Percentiles rank a stretch among this genome's conserved stretches.
These are phyloP conservation scores for Anisodus acutangulus DNA, from an alignment of 257 asterid species.

Conservation along the genomic window DNA sequence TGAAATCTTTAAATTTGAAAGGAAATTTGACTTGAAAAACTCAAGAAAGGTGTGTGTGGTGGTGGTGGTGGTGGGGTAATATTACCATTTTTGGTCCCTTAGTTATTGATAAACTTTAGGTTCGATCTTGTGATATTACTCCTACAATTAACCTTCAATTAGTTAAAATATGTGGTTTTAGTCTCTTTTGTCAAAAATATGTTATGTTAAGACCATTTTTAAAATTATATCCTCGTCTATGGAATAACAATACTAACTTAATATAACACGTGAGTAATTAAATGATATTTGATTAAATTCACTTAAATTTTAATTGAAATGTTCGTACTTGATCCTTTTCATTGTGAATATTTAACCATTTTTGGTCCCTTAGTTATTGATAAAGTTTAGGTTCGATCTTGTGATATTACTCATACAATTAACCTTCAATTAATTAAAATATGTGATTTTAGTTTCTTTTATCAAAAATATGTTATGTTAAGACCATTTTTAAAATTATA, in stretches of 20 bases:
- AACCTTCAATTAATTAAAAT: neutral
- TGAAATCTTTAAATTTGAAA: slow-evolving; percentile 13
- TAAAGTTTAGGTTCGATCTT: no score
- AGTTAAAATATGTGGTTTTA: neutral
- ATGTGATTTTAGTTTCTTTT: neutral
- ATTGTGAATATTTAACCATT: no score
- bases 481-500: no score
- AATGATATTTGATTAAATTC: no score
- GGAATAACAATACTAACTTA: neutral
- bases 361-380: no score
- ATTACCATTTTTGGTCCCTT: no score
- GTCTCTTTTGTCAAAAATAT: neutral
- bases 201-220: neutral
- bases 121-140: neutral
- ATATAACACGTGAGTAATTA: neutral
- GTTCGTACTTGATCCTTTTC: no score
- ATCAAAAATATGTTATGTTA: neutral
- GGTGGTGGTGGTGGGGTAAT: no score
- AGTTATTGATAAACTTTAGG: no score
- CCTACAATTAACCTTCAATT: neutral
- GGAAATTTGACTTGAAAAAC: neutral
- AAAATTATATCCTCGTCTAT: no score
- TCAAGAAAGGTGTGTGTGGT: neutral
- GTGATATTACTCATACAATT: neutral
- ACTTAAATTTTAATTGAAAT: no score